Conservation (phyloP, 2,329 filamentous ascomycete species). For the Tolypocladium cylindrosporum region DNA sequence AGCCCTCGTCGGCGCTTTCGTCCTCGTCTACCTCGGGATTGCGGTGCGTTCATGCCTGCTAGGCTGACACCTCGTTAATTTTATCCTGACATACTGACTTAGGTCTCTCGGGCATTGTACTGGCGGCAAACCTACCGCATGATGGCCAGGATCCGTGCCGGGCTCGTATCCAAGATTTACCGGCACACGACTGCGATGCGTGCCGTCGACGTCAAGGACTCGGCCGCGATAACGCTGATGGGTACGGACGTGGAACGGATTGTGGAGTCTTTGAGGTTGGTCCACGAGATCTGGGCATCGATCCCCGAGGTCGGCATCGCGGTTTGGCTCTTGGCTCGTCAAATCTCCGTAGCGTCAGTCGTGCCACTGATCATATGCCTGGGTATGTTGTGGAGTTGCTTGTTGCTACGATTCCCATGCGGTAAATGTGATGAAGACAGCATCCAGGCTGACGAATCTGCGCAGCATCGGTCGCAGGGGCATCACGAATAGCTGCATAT, state of each 20-base stretch:
- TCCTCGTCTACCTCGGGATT: not conserved
- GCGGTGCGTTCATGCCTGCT: not conserved
- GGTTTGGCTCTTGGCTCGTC: constrained; percentile 1
- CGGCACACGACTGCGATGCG: not conserved
- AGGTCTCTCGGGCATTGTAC: constrained; percentile 1
- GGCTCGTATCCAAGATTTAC: not conserved
- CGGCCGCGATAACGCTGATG: constrained; percentile 1
- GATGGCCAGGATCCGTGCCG: not conserved
- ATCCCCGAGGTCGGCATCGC: not conserved
- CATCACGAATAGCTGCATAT: not conserved
- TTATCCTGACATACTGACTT: not conserved
- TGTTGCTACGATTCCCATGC: not conserved
- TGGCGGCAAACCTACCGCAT: not conserved
- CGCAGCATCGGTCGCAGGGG: not conserved
- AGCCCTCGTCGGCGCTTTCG: constrained; percentile 1
- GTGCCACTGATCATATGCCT: not conserved
- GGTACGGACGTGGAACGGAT: not conserved
- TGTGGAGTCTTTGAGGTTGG: not conserved
- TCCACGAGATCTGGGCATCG: constrained; percentile 1
- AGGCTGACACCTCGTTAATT: not conserved
- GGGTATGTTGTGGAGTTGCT: not conserved
- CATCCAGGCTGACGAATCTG: not conserved
- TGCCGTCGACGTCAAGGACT: not conserved
- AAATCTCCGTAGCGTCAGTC: not conserved
- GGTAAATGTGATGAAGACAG: not conserved